Percentiles rank a stretch among this genome's conserved stretches.
phyloP scores from a whole-genome alignment of 1,139 yeast genomes.

The Pichia sp. region DNA sequence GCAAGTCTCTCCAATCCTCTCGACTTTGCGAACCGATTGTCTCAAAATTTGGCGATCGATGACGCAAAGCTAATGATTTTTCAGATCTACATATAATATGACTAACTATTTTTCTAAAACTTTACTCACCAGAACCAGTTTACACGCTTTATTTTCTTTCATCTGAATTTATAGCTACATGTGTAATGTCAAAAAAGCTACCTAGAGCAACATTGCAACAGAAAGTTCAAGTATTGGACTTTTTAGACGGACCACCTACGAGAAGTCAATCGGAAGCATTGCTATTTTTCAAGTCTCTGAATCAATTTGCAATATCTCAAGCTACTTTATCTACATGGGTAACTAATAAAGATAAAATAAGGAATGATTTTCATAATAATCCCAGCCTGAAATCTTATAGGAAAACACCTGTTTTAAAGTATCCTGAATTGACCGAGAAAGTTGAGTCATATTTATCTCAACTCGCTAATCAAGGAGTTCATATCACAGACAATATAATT shows the following conservation, averaged over 20 bases:
- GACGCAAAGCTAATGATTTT: too few relatives aligned
- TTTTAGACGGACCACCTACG: constrained; percentile 25
- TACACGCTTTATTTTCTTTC: too few relatives aligned
- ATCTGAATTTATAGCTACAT: neutral
- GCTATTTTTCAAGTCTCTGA: constrained; percentile 18
- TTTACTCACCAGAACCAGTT: too few relatives aligned
- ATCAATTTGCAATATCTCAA: constrained; percentile 27
- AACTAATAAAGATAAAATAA: constrained; percentile 19
- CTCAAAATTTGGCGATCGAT: too few relatives aligned
- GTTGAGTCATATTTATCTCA: constrained; percentile 25
- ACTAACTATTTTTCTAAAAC: too few relatives aligned
- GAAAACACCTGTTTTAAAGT: constrained; percentile 27
- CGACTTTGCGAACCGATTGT: too few relatives aligned
- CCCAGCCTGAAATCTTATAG: constrained; percentile 25
- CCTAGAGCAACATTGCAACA: constrained; percentile 28
- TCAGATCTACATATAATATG: too few relatives aligned
- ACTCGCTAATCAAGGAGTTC: constrained; percentile 11
- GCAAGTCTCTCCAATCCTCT: too few relatives aligned
- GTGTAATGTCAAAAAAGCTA: constrained; percentile 7
- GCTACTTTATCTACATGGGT: constrained; percentile 30
- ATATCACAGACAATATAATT: constrained; percentile 25
- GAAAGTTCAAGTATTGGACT: constrained; percentile 28
- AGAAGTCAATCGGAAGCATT: constrained; percentile 24
- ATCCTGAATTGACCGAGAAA: constrained; percentile 27
- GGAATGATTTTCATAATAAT: constrained; percentile 19